Evolutionary conservation across 2,329 filamentous ascomycete genomes (phyloP).

Genomic region (Didymella glomerata): DNA sequence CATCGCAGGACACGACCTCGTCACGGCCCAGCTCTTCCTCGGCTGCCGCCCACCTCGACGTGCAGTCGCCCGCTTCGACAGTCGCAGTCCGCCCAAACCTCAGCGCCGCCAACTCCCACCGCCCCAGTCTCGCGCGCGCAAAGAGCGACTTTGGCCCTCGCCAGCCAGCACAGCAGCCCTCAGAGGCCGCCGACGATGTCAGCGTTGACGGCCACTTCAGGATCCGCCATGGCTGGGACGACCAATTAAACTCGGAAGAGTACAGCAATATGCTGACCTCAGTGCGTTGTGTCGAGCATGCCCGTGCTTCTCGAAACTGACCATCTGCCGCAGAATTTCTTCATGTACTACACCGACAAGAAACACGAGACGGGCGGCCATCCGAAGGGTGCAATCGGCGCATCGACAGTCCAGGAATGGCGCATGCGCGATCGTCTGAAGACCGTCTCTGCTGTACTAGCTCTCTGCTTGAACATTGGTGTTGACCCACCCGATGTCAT

Average conservation of each 20-base stretch:
- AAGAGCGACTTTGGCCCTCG: slow-evolving; percentile 69
- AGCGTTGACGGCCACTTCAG: slow-evolving; percentile 63
- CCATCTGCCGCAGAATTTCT: slow-evolving; percentile 76
- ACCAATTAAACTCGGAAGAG: slow-evolving; percentile 89
- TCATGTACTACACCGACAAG: slow-evolving; percentile 99
- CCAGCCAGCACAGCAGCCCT: slow-evolving; percentile 29
- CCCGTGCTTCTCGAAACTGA: slow-evolving; percentile 12
- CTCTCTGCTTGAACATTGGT: slow-evolving; percentile 94
- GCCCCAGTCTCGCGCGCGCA: slow-evolving; percentile 59
- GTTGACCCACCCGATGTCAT: slow-evolving; percentile 97
- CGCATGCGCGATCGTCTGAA: slow-evolving; percentile 96
- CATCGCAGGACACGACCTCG: slow-evolving; percentile 24
- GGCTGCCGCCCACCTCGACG: slow-evolving; percentile 29
- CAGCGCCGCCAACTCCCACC: slow-evolving; percentile 58
- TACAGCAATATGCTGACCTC: slow-evolving; percentile 85
- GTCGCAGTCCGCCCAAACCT: slow-evolving; percentile 61
- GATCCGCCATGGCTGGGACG: slow-evolving; percentile 87
- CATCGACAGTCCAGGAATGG: slow-evolving; percentile 82
- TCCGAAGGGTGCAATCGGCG: slow-evolving; percentile 68
- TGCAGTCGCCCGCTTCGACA: slow-evolving; percentile 42
- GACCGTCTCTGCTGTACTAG: slow-evolving; percentile 93
- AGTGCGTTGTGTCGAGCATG: slow-evolving; percentile 61
- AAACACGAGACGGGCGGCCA: slow-evolving; percentile 94
- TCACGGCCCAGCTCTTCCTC: slow-evolving; percentile 43
- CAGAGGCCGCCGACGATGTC: slow-evolving; percentile 49